Percentiles rank a stretch among this genome's conserved stretches.
These are phyloP conservation scores for Physocladia obscura DNA, from an alignment of 192 early-diverging fungal genomes.

Conservation along the genomic window DNA sequence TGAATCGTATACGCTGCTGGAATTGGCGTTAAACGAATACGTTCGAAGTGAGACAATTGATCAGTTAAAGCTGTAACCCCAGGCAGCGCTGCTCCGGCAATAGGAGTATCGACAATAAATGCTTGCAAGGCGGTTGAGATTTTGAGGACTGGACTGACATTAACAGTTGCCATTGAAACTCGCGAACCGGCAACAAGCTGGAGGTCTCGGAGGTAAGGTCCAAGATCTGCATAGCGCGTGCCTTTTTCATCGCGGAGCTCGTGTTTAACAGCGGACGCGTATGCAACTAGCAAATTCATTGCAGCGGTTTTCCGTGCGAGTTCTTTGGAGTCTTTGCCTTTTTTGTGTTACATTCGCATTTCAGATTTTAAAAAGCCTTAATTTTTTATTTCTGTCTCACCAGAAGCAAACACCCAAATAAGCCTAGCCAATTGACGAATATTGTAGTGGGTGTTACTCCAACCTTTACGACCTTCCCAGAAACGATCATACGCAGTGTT, in stretches of 20 bases:
- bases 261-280: conserved; percentile 77
- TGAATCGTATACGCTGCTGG: conserved; percentile 88
- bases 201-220: conserved; percentile 16
- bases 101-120: not conserved
- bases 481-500: conserved; percentile 19
- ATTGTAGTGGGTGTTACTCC: conserved; percentile 68
- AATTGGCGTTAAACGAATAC: conserved; percentile 83
- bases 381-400: no score
- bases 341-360: no score
- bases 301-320: conserved; percentile 47
- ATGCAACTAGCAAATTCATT: conserved; percentile 78
- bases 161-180: no score
- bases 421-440: conserved; percentile 77
- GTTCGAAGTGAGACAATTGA: conserved; percentile 65
- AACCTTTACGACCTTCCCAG: conserved; percentile 81
- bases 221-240: conserved; percentile 65
- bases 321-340: not conserved
- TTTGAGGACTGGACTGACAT: not conserved
- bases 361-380: not conserved
- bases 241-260: conserved; percentile 71
- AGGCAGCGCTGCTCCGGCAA: not conserved
- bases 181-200: not conserved
- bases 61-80: no score
- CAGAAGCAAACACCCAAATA: conserved; percentile 63
- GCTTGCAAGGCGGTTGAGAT: conserved; percentile 6